These are phyloP conservation scores for Gynandropsis gynandra DNA, from an alignment of 345 rosid genomes.

Conservation along the genomic window DNA sequence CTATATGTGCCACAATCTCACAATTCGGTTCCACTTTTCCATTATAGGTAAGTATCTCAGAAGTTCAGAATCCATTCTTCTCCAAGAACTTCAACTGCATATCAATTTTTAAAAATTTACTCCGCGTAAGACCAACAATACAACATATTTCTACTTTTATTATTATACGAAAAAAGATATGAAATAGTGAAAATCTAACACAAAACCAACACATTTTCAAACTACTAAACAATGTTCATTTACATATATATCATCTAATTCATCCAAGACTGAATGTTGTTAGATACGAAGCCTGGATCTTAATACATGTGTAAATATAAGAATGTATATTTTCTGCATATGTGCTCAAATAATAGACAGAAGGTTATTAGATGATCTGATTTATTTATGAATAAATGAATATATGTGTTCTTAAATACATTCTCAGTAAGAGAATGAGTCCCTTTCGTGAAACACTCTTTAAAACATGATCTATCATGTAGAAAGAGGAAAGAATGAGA, in stretches of 20 bases:
- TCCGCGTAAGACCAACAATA: slow-evolving; percentile 1
- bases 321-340: not conserved
- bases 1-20: slow-evolving; percentile 14
- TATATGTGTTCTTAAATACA: not conserved
- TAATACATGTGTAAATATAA: too few relatives aligned
- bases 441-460: too few relatives aligned
- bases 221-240: not conserved
- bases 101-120: not conserved
- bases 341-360: too few relatives aligned
- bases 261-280: not conserved
- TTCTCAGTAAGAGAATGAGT: slow-evolving; percentile 8
- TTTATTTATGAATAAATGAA: slow-evolving; percentile 13
- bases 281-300: not conserved
- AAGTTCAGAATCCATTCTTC: slow-evolving; percentile 1
- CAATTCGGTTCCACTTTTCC: slow-evolving; percentile 15
- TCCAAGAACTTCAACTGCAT: not conserved
- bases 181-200: not conserved
- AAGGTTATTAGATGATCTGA: not conserved
- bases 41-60: slow-evolving; percentile 18
- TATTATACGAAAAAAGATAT: slow-evolving; percentile 1
- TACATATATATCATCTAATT: not conserved
- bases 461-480: too few relatives aligned
- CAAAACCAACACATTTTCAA: not conserved
- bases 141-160: slow-evolving; percentile 12
- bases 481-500: slow-evolving; percentile 20